Evolutionary conservation across 2,329 filamentous ascomycete genomes (phyloP).

Genomic region (Pleoardoris graminearum): DNA sequence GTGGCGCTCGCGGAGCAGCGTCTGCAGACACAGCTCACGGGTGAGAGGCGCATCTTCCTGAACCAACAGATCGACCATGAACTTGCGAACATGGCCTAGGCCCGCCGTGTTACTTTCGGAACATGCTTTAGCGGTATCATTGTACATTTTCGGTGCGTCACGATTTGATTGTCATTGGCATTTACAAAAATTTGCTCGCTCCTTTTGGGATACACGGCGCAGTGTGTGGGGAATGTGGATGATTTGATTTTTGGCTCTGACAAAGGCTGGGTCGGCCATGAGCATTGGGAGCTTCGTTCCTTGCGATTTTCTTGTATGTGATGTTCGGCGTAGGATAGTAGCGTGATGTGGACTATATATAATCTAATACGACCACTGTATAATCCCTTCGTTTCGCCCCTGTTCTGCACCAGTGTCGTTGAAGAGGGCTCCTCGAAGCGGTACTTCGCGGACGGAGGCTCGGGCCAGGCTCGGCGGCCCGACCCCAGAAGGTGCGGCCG

Average conservation of each 20-base stretch:
- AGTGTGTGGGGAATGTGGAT: too few relatives aligned
- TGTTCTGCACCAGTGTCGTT: too few relatives aligned
- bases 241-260: too few relatives aligned
- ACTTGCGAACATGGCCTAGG: conserved; percentile 83
- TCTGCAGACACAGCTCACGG: conserved; percentile 83
- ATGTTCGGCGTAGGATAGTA: conserved; percentile 23
- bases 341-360: conserved; percentile 12
- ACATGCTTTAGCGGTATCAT: conserved; percentile 19
- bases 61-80: conserved; percentile 92
- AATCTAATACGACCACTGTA: conserved; percentile 11
- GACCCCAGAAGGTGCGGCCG: conserved; percentile 1
- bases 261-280: neutral
- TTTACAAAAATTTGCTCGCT: neutral
- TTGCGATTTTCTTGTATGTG: neutral
- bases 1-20: conserved; percentile 87
- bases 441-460: neutral
- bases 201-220: conserved; percentile 2
- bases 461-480: neutral
- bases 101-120: neutral
- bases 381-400: too few relatives aligned
- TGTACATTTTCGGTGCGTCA: conserved; percentile 19
- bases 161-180: conserved; percentile 6
- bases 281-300: conserved; percentile 2
- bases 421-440: too few relatives aligned
- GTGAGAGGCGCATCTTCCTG: conserved; percentile 85